A percentile compares a stretch with the other conserved stretches of the same genome.
Evolutionary conservation across 768 basidiomycete species (phyloP).

Genomic region (Rhodotorula sphaerocarpa): DNA sequence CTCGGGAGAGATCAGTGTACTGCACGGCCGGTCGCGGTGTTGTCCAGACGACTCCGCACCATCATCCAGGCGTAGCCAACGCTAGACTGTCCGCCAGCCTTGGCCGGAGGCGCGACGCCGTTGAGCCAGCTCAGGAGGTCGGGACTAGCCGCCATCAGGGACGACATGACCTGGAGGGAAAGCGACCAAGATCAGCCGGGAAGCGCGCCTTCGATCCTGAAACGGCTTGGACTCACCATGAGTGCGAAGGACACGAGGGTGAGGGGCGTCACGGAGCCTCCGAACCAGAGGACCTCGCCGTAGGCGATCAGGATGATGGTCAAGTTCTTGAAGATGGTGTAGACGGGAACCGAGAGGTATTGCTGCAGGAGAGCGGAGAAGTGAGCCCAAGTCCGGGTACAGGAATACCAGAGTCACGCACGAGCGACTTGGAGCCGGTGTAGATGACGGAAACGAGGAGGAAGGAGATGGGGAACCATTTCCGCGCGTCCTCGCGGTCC

Average conservation of each 20-base stretch:
- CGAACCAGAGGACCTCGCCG: conserved; percentile 96
- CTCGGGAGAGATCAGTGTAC: no score
- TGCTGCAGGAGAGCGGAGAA: conserved; percentile 54
- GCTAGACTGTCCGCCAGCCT: conserved; percentile 50
- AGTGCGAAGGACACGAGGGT: conserved; percentile 82
- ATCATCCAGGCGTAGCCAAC: conserved; percentile 96
- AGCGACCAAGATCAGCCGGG: no score
- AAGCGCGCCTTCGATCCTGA: no score
- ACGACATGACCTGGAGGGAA: conserved; percentile 73
- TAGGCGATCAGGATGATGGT: conserved; percentile 99
- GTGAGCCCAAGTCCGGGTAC: no score
- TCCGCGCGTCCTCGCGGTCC: conserved; percentile 70
- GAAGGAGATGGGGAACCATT: conserved; percentile 91
- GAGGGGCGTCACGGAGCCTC: conserved; percentile 73
- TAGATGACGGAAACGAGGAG: conserved; percentile 91
- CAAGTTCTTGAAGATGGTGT: conserved; percentile 98
- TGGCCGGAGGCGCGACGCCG: conserved; percentile 6
- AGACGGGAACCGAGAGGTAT: conserved; percentile 84
- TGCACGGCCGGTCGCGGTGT: no score
- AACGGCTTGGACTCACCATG: conserved; percentile 83
- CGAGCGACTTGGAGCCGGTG: conserved; percentile 92
- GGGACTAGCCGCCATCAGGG: conserved; percentile 91
- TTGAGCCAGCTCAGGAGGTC: conserved; percentile 57
- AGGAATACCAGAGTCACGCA: conserved; percentile 47
- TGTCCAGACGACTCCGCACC: not conserved